Conservation (phyloP, 768 basidiomycete genomes). For the Pisolithus sp. region DNA sequence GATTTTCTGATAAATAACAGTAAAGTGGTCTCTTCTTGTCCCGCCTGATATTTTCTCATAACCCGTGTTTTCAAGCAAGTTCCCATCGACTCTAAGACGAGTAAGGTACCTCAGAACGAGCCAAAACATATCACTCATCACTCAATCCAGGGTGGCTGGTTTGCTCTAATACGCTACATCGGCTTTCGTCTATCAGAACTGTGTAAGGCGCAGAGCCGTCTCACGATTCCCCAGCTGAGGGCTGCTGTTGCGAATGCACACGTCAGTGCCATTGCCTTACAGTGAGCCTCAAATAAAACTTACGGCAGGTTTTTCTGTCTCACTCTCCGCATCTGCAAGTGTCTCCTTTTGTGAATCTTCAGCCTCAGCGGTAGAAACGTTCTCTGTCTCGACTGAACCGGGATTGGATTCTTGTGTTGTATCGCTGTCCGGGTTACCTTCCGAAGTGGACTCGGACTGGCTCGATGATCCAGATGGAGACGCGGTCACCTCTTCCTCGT, state of each 20-base stretch:
- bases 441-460: background rate
- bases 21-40: too few relatives aligned
- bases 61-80: background rate
- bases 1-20: too few relatives aligned
- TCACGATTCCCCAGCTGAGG: conserved; percentile 5
- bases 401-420: background rate
- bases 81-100: background rate
- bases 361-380: background rate
- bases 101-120: background rate
- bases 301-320: conserved; percentile 7
- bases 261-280: conserved; percentile 1
- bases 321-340: conserved; percentile 6
- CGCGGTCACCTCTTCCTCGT: conserved; percentile 17
- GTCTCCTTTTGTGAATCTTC: conserved; percentile 3
- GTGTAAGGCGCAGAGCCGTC: background rate
- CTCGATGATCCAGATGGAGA: conserved; percentile 1
- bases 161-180: background rate
- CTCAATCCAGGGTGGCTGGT: background rate
- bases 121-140: background rate
- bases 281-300: conserved; percentile 4
- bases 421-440: background rate
- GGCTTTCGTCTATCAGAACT: background rate
- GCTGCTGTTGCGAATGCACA: background rate
- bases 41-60: too few relatives aligned
- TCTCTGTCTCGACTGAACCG: conserved; percentile 1